Percentiles rank a stretch among this genome's conserved stretches.
Evolutionary conservation across 192 early-diverging fungal species (phyloP).

Genomic region (Kickxella alabastrina): DNA sequence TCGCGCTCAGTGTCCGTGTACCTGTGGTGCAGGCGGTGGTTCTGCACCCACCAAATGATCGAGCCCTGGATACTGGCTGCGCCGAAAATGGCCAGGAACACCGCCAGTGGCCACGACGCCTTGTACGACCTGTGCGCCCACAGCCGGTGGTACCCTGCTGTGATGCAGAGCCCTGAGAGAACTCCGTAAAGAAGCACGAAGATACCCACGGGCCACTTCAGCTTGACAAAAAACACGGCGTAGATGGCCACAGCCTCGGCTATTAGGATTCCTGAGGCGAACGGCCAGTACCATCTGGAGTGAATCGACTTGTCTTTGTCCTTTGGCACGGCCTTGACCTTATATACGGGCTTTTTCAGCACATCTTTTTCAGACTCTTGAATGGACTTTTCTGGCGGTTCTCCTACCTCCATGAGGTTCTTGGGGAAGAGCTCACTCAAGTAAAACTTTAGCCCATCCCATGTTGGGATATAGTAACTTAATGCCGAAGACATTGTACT

Average conservation of each 20-base stretch:
- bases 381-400: conserved; percentile 30
- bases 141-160: conserved; percentile 82
- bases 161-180: conserved; percentile 80
- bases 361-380: conserved; percentile 15
- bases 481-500: conserved; percentile 16
- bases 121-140: conserved; percentile 77
- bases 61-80: conserved; percentile 74
- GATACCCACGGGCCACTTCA: conserved; percentile 55
- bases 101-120: conserved; percentile 56
- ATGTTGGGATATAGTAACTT: conserved; percentile 45
- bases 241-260: conserved; percentile 66
- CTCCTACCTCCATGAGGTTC: conserved; percentile 44
- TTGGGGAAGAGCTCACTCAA: conserved; percentile 39
- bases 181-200: conserved; percentile 58
- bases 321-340: conserved; percentile 37
- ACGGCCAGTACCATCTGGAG: conserved; percentile 50
- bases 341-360: conserved; percentile 41
- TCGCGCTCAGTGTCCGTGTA: conserved; percentile 84
- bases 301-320: conserved; percentile 31
- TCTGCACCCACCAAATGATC: conserved; percentile 80
- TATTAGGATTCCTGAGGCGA: conserved; percentile 53
- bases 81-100: conserved; percentile 59
- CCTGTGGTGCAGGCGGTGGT: conserved; percentile 81
- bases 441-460: conserved; percentile 22
- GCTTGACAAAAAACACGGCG: conserved; percentile 71